Conservation (phyloP, 495 filamentous ascomycete genomes). For the Xylaria venustula region DNA sequence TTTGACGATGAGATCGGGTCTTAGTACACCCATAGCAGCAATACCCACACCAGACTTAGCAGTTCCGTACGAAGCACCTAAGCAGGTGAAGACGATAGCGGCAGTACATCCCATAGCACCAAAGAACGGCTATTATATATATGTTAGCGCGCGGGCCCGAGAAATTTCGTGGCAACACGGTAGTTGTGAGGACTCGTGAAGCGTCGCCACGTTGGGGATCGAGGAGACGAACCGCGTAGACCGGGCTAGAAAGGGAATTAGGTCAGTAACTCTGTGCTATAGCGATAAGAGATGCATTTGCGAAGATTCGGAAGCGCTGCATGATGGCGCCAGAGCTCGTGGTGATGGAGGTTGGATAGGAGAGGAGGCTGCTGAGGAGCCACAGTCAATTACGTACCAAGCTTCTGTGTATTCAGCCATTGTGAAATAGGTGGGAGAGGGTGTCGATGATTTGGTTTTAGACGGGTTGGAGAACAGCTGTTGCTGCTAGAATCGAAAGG, state of each 20-base stretch:
- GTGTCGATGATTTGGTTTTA: conserved; percentile 27
- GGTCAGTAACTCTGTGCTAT: conserved; percentile 12
- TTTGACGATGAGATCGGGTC: conserved; percentile 98
- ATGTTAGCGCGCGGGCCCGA: conserved; percentile 12
- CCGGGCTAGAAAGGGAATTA: conserved; percentile 62
- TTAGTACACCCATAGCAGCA: conserved; percentile 93
- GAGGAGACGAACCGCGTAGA: conserved; percentile 89
- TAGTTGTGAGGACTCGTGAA: conserved; percentile 19
- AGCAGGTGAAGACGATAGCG: conserved; percentile 98
- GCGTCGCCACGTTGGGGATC: conserved; percentile 16
- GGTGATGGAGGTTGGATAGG: conserved; percentile 15
- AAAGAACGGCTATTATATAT: conserved; percentile 80
- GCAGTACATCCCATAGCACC: conserved; percentile 98
- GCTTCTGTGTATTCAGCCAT: conserved; percentile 46
- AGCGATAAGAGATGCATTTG: conserved; percentile 23
- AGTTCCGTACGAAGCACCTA: conserved; percentile 97
- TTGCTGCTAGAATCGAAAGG: conserved; percentile 8
- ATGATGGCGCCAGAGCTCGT: conserved; percentile 12
- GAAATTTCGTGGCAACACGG: not conserved
- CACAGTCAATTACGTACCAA: conserved; percentile 33
- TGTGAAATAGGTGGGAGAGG: conserved; percentile 33
- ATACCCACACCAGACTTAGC: conserved; percentile 99
- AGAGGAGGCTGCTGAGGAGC: conserved; percentile 7
- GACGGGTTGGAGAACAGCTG: conserved; percentile 16
- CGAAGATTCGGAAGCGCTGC: not conserved